phyloP scores from a whole-genome alignment of 169 alveolate genomes.

The Perkinsus chesapeaki region DNA sequence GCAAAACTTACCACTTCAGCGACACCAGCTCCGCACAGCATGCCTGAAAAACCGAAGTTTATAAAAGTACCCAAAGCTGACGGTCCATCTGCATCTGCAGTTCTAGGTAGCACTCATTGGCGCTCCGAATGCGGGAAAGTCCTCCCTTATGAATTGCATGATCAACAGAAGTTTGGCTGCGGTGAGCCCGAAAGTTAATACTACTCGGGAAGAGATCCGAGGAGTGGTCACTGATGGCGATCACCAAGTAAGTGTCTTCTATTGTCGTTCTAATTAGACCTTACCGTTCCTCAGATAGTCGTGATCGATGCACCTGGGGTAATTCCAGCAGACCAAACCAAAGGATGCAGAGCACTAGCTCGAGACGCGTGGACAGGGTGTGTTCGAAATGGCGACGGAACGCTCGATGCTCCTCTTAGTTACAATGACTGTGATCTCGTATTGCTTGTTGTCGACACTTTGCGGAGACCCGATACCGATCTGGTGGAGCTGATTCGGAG shows the following conservation, averaged over 20 bases:
- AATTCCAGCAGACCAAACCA: constrained; percentile 52
- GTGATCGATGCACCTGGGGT: constrained; percentile 60
- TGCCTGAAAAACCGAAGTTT: neutral
- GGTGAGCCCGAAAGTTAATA: constrained; percentile 61
- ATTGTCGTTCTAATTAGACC: constrained; percentile 48
- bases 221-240: neutral
- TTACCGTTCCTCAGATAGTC: constrained; percentile 44
- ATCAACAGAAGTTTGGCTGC: constrained; percentile 53
- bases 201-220: constrained; percentile 36
- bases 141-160: constrained; percentile 53
- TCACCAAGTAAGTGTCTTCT: neutral
- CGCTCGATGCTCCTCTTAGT: neutral
- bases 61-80: neutral
- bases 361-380: constrained; percentile 59
- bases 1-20: neutral
- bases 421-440: constrained; percentile 52
- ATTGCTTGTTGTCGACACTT: constrained; percentile 49
- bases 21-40: neutral
- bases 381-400: neutral
- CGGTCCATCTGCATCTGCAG: neutral
- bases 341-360: constrained; percentile 49
- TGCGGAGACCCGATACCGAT: constrained; percentile 51
- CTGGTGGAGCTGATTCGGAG: constrained; percentile 40
- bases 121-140: constrained; percentile 62
- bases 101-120: constrained; percentile 42